Percentiles rank a stretch among this genome's conserved stretches.
Evolutionary conservation across 192 early-diverging fungal genomes (phyloP).

Genomic region (Cladochytrium replicatum): DNA sequence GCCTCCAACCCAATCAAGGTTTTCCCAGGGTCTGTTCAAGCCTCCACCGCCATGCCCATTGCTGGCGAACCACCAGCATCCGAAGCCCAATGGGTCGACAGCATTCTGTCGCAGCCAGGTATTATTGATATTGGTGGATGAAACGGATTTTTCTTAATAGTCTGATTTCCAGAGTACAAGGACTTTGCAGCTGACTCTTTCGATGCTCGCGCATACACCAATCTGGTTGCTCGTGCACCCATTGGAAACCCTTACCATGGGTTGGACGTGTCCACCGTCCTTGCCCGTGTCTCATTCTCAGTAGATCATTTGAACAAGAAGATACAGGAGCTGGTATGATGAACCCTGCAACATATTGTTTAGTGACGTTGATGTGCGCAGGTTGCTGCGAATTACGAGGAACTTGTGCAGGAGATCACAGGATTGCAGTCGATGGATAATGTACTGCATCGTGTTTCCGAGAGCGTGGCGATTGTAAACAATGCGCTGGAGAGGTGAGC

Average conservation of each 20-base stretch:
- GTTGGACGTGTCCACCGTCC: slow-evolving; percentile 51
- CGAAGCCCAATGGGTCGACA: too few species aligned
- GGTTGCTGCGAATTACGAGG: slow-evolving; percentile 60
- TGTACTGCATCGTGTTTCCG: slow-evolving; percentile 38
- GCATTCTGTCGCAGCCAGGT: too few species aligned
- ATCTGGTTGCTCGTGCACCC: slow-evolving; percentile 49
- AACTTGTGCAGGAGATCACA: slow-evolving; percentile 53
- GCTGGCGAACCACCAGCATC: too few species aligned
- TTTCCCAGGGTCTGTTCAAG: too few species aligned
- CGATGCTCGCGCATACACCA: slow-evolving; percentile 59
- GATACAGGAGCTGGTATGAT: slow-evolving; percentile 58
- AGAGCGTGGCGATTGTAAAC: slow-evolving; percentile 42
- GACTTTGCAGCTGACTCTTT: slow-evolving; percentile 54
- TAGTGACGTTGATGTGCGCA: slow-evolving; percentile 12
- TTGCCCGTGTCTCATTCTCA: slow-evolving; percentile 55
- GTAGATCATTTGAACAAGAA: slow-evolving; percentile 68
- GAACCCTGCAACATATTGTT: neutral
- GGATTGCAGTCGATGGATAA: slow-evolving; percentile 53
- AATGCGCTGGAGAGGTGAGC: slow-evolving; percentile 43
- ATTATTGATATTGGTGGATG: too few species aligned
- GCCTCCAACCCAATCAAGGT: too few species aligned
- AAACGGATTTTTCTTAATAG: too few species aligned
- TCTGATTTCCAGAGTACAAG: slow-evolving; percentile 59
- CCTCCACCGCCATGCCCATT: too few species aligned
- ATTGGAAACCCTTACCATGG: slow-evolving; percentile 39